Percentiles rank a stretch among this genome's conserved stretches.
phyloP scores from a whole-genome alignment of 2,329 filamentous ascomycete genomes.

The Dactylellina haptotyla region DNA sequence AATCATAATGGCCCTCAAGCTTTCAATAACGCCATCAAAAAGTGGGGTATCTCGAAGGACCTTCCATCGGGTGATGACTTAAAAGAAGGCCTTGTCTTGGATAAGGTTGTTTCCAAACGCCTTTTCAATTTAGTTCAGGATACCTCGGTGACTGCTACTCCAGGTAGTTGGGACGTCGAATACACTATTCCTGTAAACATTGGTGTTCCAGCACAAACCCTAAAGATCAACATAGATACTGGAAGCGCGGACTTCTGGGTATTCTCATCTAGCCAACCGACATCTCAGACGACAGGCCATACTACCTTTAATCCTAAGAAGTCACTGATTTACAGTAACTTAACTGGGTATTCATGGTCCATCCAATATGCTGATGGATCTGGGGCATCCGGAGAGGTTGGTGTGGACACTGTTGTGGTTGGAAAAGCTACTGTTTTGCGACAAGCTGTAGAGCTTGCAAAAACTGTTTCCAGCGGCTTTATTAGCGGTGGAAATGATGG shows the following conservation, averaged over 20 bases:
- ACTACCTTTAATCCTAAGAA: slow-evolving; percentile 61
- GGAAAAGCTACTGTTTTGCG: slow-evolving; percentile 59
- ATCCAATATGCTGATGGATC: slow-evolving; percentile 62
- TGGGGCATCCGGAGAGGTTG: slow-evolving; percentile 61
- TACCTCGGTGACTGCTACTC: slow-evolving; percentile 5
- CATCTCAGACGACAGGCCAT: slow-evolving; percentile 58
- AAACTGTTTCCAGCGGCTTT: slow-evolving; percentile 64
- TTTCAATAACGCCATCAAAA: slow-evolving; percentile 22
- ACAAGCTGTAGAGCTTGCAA: slow-evolving; percentile 60
- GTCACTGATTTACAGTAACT: slow-evolving; percentile 60
- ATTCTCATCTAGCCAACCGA: slow-evolving; percentile 60
- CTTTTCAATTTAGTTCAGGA: background rate
- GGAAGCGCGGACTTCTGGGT: slow-evolving; percentile 58
- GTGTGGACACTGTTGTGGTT: slow-evolving; percentile 60
- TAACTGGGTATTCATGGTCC: slow-evolving; percentile 59
- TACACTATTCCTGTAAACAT: slow-evolving; percentile 66
- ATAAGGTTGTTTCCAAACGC: slow-evolving; percentile 22
- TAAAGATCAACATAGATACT: slow-evolving; percentile 63
- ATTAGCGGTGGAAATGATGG: slow-evolving; percentile 72
- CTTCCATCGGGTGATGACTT: slow-evolving; percentile 10
- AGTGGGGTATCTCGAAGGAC: slow-evolving; percentile 33
- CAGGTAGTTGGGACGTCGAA: slow-evolving; percentile 14
- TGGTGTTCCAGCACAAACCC: slow-evolving; percentile 72
- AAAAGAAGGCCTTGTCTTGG: slow-evolving; percentile 11
- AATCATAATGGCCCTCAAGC: slow-evolving; percentile 34